Conservation (phyloP, 148 eudicot genomes). For the Cornus kousa region DNA sequence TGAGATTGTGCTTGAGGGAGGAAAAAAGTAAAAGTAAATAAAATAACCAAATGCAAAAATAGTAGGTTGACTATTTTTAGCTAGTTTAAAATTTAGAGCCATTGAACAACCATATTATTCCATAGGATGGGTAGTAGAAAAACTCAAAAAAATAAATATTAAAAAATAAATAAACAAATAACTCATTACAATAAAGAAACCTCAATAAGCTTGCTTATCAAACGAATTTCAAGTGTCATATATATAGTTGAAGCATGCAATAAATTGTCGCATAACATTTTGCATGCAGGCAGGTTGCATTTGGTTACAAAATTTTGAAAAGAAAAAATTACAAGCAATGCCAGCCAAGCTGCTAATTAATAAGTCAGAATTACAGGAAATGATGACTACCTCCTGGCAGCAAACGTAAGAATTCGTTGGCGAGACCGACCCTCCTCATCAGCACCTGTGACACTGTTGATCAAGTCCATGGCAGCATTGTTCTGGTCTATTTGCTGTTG, state of each 20-base stretch:
- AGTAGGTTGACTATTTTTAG: too few species aligned
- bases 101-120: not conserved
- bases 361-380: constrained; percentile 4
- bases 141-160: not conserved
- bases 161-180: not conserved
- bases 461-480: constrained; percentile 80
- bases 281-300: not conserved
- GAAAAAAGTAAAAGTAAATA: too few species aligned
- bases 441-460: constrained; percentile 73
- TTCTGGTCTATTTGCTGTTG: constrained; percentile 48
- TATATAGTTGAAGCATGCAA: not conserved
- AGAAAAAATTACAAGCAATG: not conserved
- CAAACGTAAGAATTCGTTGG: constrained; percentile 85
- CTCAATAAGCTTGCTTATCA: not conserved
- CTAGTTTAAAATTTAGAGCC: too few species aligned
- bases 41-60: too few species aligned
- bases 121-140: not conserved
- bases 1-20: too few species aligned
- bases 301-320: not conserved
- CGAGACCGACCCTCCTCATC: constrained; percentile 92
- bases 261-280: not conserved
- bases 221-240: not conserved
- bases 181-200: not conserved
- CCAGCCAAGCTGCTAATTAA: not conserved
- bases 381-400: constrained; percentile 71